Base-by-base conservation (phyloP, 2,329 filamentous ascomycete species). In the Ophiostoma pallidulum region DNA sequence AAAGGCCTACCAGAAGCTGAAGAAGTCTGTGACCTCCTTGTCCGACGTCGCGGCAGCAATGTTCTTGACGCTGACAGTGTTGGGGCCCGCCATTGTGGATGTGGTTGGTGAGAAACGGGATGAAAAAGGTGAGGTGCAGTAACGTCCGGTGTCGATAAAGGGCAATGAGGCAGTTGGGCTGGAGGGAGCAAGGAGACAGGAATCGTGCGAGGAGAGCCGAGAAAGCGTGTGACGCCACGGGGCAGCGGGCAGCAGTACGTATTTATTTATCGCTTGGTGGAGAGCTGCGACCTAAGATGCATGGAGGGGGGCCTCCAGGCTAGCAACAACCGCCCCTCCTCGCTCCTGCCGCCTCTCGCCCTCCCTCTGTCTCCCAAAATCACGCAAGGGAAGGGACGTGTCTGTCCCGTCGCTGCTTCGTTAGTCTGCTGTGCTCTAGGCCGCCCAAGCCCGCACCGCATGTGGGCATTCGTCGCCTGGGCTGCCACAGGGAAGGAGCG, bases 21-120 rank as follows among this genome's bases (percentile, higher is more conserved):
- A 98, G 76, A 98, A 98, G 64, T 95, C 90, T 62, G 80, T 81
- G 59, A 98, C 82, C 69, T 97, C 89, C 70, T 90, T 84, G 68
- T 98, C 89, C 57, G 78, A 80, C 49, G 91, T 96, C 64, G 82
- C 70, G 53, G 73, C 64, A 57, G 86, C 81, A 69, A 98, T 95
- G 72, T 92, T 90, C 70, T 86, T 85, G 60, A 97, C 90, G 70
- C 90, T 72, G 55, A 58, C 49, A 20, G 54, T 55, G 51, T 47
- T 57, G 45, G 49, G 46, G 42, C 32, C 42, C 32, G 54, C 49
- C 55, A 57, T 54, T 9, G 12, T 57, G 51, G 18, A 13, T 36
- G 33, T 24, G 10, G 36, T n/a, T n/a, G 14, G 26, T 38, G 24
- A 37, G 32, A 16, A 24, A 22, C 32, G n/a, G 19, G 19, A 28